Base-by-base conservation (phyloP, 768 basidiomycete genomes). In the Suillus hirtellus region DNA sequence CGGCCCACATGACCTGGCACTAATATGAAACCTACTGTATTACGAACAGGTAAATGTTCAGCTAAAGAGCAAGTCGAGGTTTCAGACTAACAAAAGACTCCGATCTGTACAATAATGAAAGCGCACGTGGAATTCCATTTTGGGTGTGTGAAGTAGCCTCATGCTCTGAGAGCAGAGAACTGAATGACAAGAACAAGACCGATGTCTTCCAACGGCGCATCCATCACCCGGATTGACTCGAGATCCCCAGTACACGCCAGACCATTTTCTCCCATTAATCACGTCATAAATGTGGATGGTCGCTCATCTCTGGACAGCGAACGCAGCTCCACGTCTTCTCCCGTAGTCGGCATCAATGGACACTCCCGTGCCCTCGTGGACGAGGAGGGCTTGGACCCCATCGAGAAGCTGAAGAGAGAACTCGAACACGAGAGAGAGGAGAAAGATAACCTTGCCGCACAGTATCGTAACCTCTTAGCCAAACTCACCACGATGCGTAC, bases 401-500 rank as follows among this genome's bases (percentile, higher is more conserved):
- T 87, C 38, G 76, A 81, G 59, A 80, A 81, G 64, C 80, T 97
- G 6, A 87, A 92, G 74, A 79, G 82, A 59, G 93, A 96, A 73
- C 84, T 99, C 38, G 85, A 86, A 53, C 81, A 83, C 58, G 88
- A 91, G 27, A 81, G 84, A 63, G 87, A 90, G 68, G 96, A 99
- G 80, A 96, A 93, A 78, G 95, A 98, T 59, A 79, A 84, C n/a
- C 81, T 95, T 37, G 90, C 89, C 6, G 76, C 86, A 15, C 94
- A 99, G 73, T 96, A 99, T 76, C 86, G 86, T 64, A 90, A 85
- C 66, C 81, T 99, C 43, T 82, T 99, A 19, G 86, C 88, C 44
- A 98, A 94, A 77, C 80, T 99, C 53, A 95, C 94, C 2, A 85
- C 89, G 40, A 98, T 99, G 96, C 86, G 96, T 27, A 92, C 89